Conservation (phyloP, 2,329 filamentous ascomycete species). For the Alternaria sp. region DNA sequence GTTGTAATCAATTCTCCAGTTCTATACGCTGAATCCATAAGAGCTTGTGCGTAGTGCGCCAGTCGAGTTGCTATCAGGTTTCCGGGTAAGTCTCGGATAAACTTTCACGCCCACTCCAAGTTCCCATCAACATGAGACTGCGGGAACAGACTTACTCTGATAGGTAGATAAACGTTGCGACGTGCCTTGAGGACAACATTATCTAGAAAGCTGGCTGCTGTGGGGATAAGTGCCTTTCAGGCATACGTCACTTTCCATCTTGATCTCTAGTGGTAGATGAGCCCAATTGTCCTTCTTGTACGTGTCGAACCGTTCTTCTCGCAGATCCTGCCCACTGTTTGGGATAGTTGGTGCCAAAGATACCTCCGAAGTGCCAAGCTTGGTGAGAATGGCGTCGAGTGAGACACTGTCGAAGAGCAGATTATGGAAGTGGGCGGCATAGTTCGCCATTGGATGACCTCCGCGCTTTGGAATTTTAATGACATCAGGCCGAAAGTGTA, state of each 20-base stretch:
- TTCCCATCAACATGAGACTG: conserved; percentile 6
- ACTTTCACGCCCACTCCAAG: conserved; percentile 12
- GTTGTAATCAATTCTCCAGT: conserved; percentile 8
- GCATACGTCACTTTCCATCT: conserved; percentile 7
- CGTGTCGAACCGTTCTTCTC: not conserved
- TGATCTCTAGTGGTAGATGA: conserved; percentile 7
- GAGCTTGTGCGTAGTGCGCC: conserved; percentile 7
- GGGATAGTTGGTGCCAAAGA: not conserved
- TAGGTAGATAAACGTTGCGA: conserved; percentile 16
- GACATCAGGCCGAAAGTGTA: not conserved
- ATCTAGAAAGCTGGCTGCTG: conserved; percentile 1
- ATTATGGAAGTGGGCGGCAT: conserved; percentile 11
- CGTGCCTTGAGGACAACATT: conserved; percentile 11
- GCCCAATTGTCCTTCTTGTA: conserved; percentile 5
- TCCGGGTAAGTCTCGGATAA: conserved; percentile 12
- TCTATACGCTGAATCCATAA: not conserved
- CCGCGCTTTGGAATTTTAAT: not conserved
- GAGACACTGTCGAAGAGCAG: conserved; percentile 14
- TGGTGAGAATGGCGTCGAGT: conserved; percentile 3
- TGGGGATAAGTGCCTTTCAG: conserved; percentile 5
- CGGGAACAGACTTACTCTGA: conserved; percentile 16
- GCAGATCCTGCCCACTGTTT: not conserved
- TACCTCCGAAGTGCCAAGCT: conserved; percentile 4
- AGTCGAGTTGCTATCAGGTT: conserved; percentile 7
- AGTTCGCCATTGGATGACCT: not conserved